Base-by-base conservation (phyloP, 768 basidiomycete genomes). In the Cubamyces lactineus region DNA sequence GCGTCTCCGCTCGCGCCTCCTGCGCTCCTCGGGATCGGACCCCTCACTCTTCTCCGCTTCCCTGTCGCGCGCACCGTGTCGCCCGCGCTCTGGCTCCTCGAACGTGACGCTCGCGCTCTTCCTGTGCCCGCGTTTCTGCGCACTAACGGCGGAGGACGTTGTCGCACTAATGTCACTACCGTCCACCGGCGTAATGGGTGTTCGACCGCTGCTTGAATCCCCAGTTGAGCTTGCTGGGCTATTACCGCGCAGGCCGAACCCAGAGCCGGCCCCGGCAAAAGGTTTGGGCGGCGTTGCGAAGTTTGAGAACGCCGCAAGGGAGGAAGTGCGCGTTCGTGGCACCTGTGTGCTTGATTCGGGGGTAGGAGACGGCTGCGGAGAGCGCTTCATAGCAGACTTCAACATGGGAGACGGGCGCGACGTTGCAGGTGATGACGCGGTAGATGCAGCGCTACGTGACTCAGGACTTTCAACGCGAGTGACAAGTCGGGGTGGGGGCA, bases 151-250 rank as follows among this genome's bases (percentile, higher is more conserved):
- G 64, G 70, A 62, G 48, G 65, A 50, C 28, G 67, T 46, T 12
- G 53, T 57, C 34, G 58, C 57, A 56, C 55, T 69, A 19, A 81
- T 68, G 38, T 93, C 92, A 66, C 90, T 91, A 24, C 90, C 92
- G 69, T 92, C 91, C 42, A 82, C 77, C 4, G 92, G 92, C 16
- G 92, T 94, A 49, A 88, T 77, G 12, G 92, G 92, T 17, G 83
- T 81, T 16, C 86, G 78, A 16, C 89, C 89, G 67, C 86, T 89
- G 63, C 90, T 93, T 61, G 91, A 92, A 70, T 89, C 91, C 7
- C 92, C 92, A 15, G 88, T 91, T 30, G 92, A 94, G 70, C 91
- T 93, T 13, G 88, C 88, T 13, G 91, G 91, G 68, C 90, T 92
- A 61, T 88, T 82, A 13, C 87, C 77, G 28, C 76, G 73, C 24